These are phyloP conservation scores for Ganoderma sp. DNA, from an alignment of 1,284 basidiomycete genomes.

Conservation along the genomic window DNA sequence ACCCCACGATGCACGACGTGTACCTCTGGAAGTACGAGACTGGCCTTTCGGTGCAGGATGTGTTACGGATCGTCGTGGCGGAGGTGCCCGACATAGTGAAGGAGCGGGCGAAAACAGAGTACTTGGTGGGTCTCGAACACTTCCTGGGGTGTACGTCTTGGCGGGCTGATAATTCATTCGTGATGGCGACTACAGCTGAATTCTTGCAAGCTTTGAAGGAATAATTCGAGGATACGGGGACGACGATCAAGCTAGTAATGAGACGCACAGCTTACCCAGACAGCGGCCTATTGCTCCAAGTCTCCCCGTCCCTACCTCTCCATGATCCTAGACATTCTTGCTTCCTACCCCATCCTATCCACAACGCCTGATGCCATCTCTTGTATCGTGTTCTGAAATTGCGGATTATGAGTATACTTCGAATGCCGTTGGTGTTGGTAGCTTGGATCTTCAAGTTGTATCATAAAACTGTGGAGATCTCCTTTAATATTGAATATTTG, in stretches of 20 bases:
- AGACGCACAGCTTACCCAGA: no score
- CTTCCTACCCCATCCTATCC: not conserved
- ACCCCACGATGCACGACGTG: not conserved
- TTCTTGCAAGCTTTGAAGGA: not conserved
- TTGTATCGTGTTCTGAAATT: not conserved
- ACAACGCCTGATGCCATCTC: not conserved
- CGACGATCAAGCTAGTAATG: no score
- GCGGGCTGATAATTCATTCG: not conserved
- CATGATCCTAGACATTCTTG: not conserved
- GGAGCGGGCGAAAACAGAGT: not conserved
- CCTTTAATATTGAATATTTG: not conserved
- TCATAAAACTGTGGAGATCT: not conserved
- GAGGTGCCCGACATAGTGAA: not conserved
- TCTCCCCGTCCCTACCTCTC: no score
- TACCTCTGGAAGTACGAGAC: not conserved
- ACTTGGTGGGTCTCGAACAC: not conserved
- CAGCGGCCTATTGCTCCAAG: no score
- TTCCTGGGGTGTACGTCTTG: not conserved
- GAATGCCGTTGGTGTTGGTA: not conserved
- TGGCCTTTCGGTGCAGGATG: not conserved
- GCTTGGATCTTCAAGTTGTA: not conserved
- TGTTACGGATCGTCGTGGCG: not conserved
- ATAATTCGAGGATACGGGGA: no score
- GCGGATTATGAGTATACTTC: not conserved
- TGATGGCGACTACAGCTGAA: not conserved